A percentile compares a stretch with the other conserved stretches of the same genome.
These are phyloP conservation scores for Handroanthus guayacan DNA, from an alignment of 257 asterid species.

Conservation along the genomic window DNA sequence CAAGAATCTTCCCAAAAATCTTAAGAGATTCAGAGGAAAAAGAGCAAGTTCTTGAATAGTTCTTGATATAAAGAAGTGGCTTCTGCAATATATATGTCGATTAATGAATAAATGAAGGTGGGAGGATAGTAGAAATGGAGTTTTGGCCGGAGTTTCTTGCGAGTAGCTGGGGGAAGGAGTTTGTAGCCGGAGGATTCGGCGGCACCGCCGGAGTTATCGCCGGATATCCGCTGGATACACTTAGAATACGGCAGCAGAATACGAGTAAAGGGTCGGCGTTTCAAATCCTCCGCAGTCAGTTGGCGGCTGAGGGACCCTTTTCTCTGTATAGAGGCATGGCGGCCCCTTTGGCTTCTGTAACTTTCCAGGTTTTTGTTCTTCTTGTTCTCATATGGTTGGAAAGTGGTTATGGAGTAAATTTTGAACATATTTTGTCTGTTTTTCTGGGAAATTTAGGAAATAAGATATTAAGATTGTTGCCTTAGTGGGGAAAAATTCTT, in stretches of 20 bases:
- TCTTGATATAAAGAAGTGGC: background rate
- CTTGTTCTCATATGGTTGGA: background rate
- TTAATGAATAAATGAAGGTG: constrained; percentile 10
- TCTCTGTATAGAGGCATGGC: constrained; percentile 90
- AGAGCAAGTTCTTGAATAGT: background rate
- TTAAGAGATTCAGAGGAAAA: constrained; percentile 12
- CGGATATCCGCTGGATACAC: constrained; percentile 88
- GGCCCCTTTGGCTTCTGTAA: constrained; percentile 84
- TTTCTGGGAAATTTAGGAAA: background rate
- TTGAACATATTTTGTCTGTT: background rate
- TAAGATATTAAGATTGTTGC: background rate
- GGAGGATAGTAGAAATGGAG: constrained; percentile 54
- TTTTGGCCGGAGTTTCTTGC: constrained; percentile 92
- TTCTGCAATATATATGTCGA: too few relatives aligned
- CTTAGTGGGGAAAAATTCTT: too few relatives aligned
- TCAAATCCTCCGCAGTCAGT: constrained; percentile 64
- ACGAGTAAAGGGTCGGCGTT: constrained; percentile 62
- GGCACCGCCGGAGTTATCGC: constrained; percentile 83
- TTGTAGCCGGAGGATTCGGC: constrained; percentile 92
- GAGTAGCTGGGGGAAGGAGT: constrained; percentile 85
- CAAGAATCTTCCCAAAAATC: constrained; percentile 11
- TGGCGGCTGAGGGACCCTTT: constrained; percentile 64
- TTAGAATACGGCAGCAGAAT: constrained; percentile 79
- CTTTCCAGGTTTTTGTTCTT: constrained; percentile 70
- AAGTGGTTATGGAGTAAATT: background rate